Evolutionary conservation across 345 rosid genomes (phyloP), one percentile per base, ranked within the genome.

Genomic region (Isatis tinctoria): DNA sequence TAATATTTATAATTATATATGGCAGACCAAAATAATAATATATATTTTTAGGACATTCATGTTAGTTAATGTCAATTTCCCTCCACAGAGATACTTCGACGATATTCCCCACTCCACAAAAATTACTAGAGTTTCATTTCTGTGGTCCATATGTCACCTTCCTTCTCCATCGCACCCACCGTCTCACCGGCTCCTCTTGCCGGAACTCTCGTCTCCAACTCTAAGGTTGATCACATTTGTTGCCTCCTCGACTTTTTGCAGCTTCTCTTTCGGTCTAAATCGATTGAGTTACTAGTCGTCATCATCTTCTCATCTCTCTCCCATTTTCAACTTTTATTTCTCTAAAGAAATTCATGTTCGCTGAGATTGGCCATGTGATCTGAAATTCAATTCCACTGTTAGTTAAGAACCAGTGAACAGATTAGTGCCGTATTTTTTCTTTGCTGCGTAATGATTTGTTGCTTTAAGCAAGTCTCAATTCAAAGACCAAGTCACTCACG

Each of bases 131-230:
- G 39, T 61, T 32, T 61, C 16, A 63, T 44, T 47, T 65, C 3
- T 30, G 6, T 58, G 76, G 80, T 59, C 17, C 40, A 48, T 30
- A 77, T 77, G 80, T 71, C 67, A 58, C 80, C 73, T 12, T 65
- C 76, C 2, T 65, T 58, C 57, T 77, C 76, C 39, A 32, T 77
- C 63, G 17, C 69, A 40, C 16, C 76, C 45, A 65, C 68, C 12
- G 63, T 77, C 40, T 71, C 80, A 6, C 76, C 73, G 76, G 73
- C 76, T 58, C 49, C 32, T 48, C 62, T 58, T 1, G 32, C 72
- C 76, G 73, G 73, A 10, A 49, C 63, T n/a, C 14, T 70, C 33
- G 37, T 33, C 0, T 48, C 63, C 1, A 77, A 22, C 47, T 70
- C 72, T 2, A 77, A 58, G 80, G 80, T 70, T 36, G 8, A 8